Evolutionary conservation across 176 grass and related monocot genomes (phyloP), one percentile per base, ranked within the genome.

Genomic region (Eleusine indica): DNA sequence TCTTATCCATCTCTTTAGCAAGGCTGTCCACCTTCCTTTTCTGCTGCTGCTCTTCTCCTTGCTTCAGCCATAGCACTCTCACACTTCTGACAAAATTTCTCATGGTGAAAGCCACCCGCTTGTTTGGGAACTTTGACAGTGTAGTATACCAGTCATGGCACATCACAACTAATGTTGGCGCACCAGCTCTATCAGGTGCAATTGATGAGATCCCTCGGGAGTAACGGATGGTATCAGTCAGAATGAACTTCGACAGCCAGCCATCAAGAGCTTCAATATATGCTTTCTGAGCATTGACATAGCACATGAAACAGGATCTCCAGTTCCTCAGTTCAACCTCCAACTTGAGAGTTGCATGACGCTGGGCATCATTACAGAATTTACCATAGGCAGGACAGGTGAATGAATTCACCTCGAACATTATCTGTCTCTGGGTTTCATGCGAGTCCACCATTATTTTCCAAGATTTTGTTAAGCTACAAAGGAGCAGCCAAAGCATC

Each of bases 311-410:
- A 85, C 91, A 95, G 22, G 89, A 85, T 75, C 96, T 95, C 96
- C 96, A 98, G 53, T 98, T 95, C 39, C 91, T 90, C 35, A 98
- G 81, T 42, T 98, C 96, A 44, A 86, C 96, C 83, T 90, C 93
- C 49, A 98, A 75, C 78, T 81, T 98, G 10, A 98, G 85, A 68
- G 93, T 99, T 21, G 93, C 96, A 46, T 96, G 89, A 54, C 89
- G 91, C 71, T 98, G 93, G 0, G 91, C 84, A n/a, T 98, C 87
- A 0, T 93, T 95, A 68, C 89, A 93, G 87, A 95, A 93, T 80
- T 98, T 98, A 4, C 96, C 96, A 80, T 98, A 98, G 17, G 96
- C 91, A 32, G 96, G 96, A 9, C 96, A 98, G 32, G 91, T 93
- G 76, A 98, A 98, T 41, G 84, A 90, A 72, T 92, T 93, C 56